Evolutionary conservation across 441 rosid genomes (phyloP), one percentile per base, ranked within the genome.

Genomic region (Gossypium schwendimanii): DNA sequence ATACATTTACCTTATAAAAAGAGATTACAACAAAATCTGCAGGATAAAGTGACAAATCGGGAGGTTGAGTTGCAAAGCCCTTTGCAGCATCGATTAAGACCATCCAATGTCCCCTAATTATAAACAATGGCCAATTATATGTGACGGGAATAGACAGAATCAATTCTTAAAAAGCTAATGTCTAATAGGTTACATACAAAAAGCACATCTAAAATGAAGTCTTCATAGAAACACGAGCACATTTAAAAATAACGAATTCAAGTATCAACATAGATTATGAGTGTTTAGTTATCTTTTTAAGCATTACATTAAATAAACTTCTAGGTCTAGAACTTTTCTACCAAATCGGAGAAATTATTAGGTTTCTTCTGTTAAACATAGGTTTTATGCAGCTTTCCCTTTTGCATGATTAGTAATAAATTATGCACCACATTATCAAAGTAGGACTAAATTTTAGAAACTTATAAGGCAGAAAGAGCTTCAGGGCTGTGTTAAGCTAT

Each of bases 51-150:
- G 88, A 88, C 79, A 94, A 83, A 87, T 94, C 88, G 49, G 94
- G 97, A 57, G 96, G 96, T 50, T 83, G 79, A 26, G 96, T 86
- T 2, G 88, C 88, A 85, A 82, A 89, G 76, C 99, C 99, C 84
- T 94, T 94, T 72, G 99, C 99, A 83, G 99, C 97, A 86, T 94
- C 99, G 73, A 94, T 82, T 82, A 94, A 81, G 71, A 94, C 94
- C 97, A 91, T 85, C 97, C 97, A 92, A 61, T 70, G 78, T 49
- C 88, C 86, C 87, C 96, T 92, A 77, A 4, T 31, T 41, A 81
- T 49, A 24, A 71, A 80, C 36, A 63, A 11, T 47, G 60, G 23
- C 10, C 52, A n/a, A 23, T 15, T 21, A 41, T 58, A 39, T n/a
- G 57, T 11, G 15, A 39, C 17, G 70, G 62, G 10, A 36, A 59